Evolutionary conservation across 441 rosid genomes (phyloP), one percentile per base, ranked within the genome.

Genomic region (Erodium trifolium): DNA sequence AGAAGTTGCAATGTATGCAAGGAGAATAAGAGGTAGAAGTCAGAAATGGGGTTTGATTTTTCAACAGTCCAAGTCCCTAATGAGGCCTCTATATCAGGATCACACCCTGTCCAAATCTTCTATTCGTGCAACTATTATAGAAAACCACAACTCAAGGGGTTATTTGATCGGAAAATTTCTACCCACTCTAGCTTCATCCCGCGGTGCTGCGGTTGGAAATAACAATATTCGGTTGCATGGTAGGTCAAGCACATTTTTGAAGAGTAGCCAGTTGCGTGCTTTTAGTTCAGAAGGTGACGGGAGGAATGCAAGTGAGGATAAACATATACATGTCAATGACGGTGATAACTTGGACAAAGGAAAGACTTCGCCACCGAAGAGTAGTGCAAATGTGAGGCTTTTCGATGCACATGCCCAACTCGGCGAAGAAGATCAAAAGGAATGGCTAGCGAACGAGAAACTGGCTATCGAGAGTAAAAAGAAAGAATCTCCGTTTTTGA

Each of bases 281-380:
- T 94, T 79, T 79, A 84, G 97, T 78, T 88, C 98, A 45, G 84
- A 88, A 78, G 89, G 93, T 17, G 91, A 89, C 81, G 97, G 92
- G 70, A 86, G 87, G 39, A 87, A 85, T 80, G 82, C 92, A 65
- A 83, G 94, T 68, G 97, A 85, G 84, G 85, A 78, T 82, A 88
- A 80, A 68, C 77, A 72, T 65, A 76, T 78, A 64, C 80, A 91
- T 45, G 72, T 81, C 69, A 85, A 73, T 53, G 85, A 84, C 68
- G 85, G 73, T 55, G 70, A 71, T 37, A 80, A 71, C 74, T 41
- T 76, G 71, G 85, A 80, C n/a, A 82, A 75, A 71, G 92, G 81
- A 70, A 94, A 81, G 72, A 53, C 77, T 57, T 70, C 53, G 19
- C 55, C 5, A 23, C 86, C 75, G 74, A 73, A 71, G 73, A 70